Conservation (phyloP, 2,329 filamentous ascomycete genomes). For the Alternaria viburni region DNA sequence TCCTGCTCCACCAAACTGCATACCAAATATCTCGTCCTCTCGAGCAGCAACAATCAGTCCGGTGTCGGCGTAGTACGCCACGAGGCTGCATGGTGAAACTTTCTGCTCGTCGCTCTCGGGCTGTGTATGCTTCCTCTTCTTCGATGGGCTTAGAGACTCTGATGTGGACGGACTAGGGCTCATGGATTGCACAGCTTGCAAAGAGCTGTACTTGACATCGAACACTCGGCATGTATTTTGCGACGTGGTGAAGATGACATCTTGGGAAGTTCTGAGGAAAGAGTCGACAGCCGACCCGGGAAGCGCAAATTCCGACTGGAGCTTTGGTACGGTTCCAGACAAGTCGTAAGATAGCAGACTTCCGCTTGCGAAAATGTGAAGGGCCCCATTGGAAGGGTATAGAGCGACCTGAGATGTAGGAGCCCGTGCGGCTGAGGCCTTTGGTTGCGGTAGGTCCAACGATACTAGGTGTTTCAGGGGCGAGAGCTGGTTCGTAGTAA, state of each 20-base stretch:
- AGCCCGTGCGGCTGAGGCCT: conserved; percentile 5
- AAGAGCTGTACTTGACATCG: conserved; percentile 70
- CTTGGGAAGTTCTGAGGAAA: conserved; percentile 70
- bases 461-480: conserved; percentile 43
- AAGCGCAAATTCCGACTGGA: conserved; percentile 60
- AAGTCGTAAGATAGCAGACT: conserved; percentile 69
- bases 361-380: conserved; percentile 65
- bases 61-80: conserved; percentile 67
- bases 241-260: conserved; percentile 69
- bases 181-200: conserved; percentile 53
- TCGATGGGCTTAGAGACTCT: conserved; percentile 41
- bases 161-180: conserved; percentile 14
- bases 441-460: conserved; percentile 34
- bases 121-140: conserved; percentile 43
- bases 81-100: conserved; percentile 29
- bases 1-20: conserved; percentile 58
- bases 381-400: conserved; percentile 67
- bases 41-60: conserved; percentile 70
- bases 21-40: conserved; percentile 68
- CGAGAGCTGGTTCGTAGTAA: conserved; percentile 34
- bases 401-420: conserved; percentile 57
- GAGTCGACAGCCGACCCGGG: conserved; percentile 62
- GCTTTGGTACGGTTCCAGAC: conserved; percentile 65
- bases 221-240: conserved; percentile 61
- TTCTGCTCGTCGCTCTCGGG: conserved; percentile 55